Base-by-base conservation (phyloP, 192 early-diverging fungal species). In the Borealophlyctis nickersoniae region DNA sequence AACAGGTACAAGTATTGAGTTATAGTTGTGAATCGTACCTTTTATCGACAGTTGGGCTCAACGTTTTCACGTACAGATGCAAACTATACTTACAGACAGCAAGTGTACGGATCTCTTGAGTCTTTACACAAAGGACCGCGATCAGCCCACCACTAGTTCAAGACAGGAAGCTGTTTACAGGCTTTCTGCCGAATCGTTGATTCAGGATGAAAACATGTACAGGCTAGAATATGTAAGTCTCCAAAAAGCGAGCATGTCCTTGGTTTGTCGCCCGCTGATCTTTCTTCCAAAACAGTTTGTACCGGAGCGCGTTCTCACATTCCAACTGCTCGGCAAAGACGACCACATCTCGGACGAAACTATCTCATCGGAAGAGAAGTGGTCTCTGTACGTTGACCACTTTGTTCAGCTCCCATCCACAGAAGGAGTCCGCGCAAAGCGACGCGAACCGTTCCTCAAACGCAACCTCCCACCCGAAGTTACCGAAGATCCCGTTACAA, bases 381-480 rank as follows among this genome's bases (percentile, higher is more conserved):
- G 94, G 89, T 91, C 90, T 16, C 84, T 95, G 69, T 99, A 98
- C 59, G 91, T 99, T 22, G 91, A 93, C 73, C 90, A 89, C 63
- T 99, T 94, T 70, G 92, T 95, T 71, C 84, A 92, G 63, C 86
- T 94, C 29, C 85, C 87, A 53, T 78, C 90, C 14, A 92, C 91
- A 2, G 91, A 93, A 62, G 88, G 88, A 5, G 82, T 89, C 83
- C 62, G 86, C 83, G 55, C 84, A 81, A 59, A 36, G 16, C 75
- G 69, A 3, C 39, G 65, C 30, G 75, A 83, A 26, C 91, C 93
- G 4, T 97, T 94, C 67, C 69, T 96, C 66, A 78, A 80, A 58
- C 81, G 90, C 60, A 86, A 77, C 63, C 67, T 82, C 22, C 84
- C 82, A 3, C 50, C 62, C 0, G 31, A 70, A 4, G 73, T 76